A percentile compares a stretch with the other conserved stretches of the same genome.
Evolutionary conservation across 78 protist genomes (phyloP).

Genomic region (Emiliania huxleyi): DNA sequence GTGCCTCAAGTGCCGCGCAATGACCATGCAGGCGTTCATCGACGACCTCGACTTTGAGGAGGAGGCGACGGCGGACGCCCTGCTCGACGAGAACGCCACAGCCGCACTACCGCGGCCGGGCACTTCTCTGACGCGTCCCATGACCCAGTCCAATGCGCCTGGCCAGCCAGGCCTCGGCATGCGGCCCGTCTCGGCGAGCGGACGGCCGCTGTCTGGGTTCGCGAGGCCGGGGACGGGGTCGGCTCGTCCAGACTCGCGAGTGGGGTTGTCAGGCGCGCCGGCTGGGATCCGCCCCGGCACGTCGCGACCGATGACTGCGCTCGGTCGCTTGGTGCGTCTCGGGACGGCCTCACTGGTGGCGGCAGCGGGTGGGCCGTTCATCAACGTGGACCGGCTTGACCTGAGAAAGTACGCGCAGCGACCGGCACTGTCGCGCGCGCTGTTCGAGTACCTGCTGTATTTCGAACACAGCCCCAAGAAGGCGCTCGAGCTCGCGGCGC

Average conservation of each 20-base stretch:
- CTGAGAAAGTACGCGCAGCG: slow-evolving; percentile 65
- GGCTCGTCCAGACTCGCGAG: neutral
- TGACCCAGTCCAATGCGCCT: neutral
- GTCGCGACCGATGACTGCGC: slow-evolving; percentile 61
- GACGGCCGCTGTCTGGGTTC: slow-evolving; percentile 79
- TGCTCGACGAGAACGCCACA: slow-evolving; percentile 68
- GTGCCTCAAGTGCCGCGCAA: slow-evolving; percentile 54
- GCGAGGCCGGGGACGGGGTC: slow-evolving; percentile 78
- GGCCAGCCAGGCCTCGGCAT: neutral
- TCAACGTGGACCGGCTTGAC: slow-evolving; percentile 62
- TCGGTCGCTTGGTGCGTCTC: slow-evolving; percentile 70
- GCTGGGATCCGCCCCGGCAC: slow-evolving; percentile 56
- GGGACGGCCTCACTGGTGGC: slow-evolving; percentile 76
- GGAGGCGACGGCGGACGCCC: slow-evolving; percentile 64
- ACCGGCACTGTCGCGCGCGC: slow-evolving; percentile 65
- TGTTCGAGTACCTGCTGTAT: slow-evolving; percentile 66
- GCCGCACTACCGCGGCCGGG: slow-evolving; percentile 45
- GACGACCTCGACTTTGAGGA: slow-evolving; percentile 73
- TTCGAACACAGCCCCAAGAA: slow-evolving; percentile 61
- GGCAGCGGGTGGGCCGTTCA: slow-evolving; percentile 59
- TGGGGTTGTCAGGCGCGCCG: neutral
- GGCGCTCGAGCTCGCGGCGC: slow-evolving; percentile 74
- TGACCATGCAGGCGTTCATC: slow-evolving; percentile 34
- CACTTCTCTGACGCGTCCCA: slow-evolving; percentile 18
- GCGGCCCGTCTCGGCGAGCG: slow-evolving; percentile 67